A percentile compares a stretch with the other conserved stretches of the same genome.
These are phyloP conservation scores for Protea cynaroides DNA, from an alignment of 164 flowering plant species.

Conservation along the genomic window DNA sequence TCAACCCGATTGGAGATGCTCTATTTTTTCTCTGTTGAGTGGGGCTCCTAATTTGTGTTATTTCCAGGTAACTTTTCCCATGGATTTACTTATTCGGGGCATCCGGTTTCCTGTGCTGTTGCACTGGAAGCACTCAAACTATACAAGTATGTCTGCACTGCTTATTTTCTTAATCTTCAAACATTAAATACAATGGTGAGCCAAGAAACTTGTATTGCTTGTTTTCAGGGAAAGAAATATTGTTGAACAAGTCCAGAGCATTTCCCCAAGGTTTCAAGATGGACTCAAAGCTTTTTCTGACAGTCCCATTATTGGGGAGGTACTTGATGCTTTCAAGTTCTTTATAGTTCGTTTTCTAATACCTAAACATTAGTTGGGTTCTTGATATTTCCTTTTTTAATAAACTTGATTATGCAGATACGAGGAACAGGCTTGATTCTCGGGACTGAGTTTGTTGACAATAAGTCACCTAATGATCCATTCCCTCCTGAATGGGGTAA, in stretches of 20 bases:
- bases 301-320: conserved; percentile 98
- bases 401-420: conserved; percentile 45
- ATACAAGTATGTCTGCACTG: conserved; percentile 58
- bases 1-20: background rate
- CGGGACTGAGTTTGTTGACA: conserved; percentile 85
- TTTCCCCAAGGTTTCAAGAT: conserved; percentile 81
- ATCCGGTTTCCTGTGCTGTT: conserved; percentile 96
- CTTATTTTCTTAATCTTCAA: background rate
- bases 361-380: background rate
- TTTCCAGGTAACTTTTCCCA: conserved; percentile 74
- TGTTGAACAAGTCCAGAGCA: conserved; percentile 47
- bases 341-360: background rate
- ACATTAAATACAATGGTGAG: background rate
- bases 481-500: conserved; percentile 98
- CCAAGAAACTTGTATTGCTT: background rate
- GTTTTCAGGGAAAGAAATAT: conserved; percentile 82
- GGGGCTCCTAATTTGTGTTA: conserved; percentile 9
- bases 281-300: conserved; percentile 72
- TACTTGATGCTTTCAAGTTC: conserved; percentile 16
- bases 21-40: background rate
- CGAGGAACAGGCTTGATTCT: conserved; percentile 91
- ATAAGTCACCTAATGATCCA: conserved; percentile 84
- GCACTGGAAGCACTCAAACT: conserved; percentile 86
- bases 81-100: conserved; percentile 98
- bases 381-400: conserved; percentile 3